Percentiles rank a stretch among this genome's conserved stretches.
Evolutionary conservation across 129 eudicot species (phyloP).

Genomic region (Deinandra increscens): DNA sequence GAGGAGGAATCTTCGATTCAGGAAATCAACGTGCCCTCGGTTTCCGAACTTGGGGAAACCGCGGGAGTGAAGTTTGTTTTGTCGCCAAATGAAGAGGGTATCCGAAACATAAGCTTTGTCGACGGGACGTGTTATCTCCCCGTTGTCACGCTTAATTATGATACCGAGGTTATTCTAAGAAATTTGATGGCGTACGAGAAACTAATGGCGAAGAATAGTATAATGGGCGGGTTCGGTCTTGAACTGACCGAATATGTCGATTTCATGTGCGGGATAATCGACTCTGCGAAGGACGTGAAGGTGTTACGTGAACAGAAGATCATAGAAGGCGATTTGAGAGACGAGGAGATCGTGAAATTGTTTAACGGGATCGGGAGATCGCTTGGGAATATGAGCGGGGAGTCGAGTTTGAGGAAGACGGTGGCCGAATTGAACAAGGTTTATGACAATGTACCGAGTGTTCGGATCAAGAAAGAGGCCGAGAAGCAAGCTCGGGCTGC

Average conservation of each 20-base stretch:
- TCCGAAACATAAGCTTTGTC: conserved; percentile 23
- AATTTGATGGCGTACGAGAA: conserved; percentile 46
- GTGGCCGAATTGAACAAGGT: conserved; percentile 23
- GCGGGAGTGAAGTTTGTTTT: conserved; percentile 36
- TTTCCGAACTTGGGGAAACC: conserved; percentile 25
- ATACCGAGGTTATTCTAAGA: conserved; percentile 47
- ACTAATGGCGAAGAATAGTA: conserved; percentile 28
- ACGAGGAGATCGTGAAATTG: conserved; percentile 37
- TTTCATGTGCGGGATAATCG: conserved; percentile 60
- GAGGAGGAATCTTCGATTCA: conserved; percentile 1
- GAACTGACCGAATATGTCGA: conserved; percentile 45
- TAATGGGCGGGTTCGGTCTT: conserved; percentile 13
- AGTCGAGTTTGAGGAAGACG: conserved; percentile 20
- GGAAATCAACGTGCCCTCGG: conserved; percentile 58
- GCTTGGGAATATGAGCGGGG: conserved; percentile 19
- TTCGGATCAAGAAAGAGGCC: conserved; percentile 14
- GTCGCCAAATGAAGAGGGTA: conserved; percentile 17
- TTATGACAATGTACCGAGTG: conserved; percentile 12
- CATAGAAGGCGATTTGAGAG: conserved; percentile 29
- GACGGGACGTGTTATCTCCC: conserved; percentile 39
- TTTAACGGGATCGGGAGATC: conserved; percentile 58
- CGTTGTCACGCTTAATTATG: conserved; percentile 12
- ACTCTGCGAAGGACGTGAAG: conserved; percentile 36
- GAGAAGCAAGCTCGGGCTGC: conserved; percentile 32
- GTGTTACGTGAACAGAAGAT: conserved; percentile 31